Evolutionary conservation across 441 rosid species (phyloP).

Genomic region (Hura crepitans): DNA sequence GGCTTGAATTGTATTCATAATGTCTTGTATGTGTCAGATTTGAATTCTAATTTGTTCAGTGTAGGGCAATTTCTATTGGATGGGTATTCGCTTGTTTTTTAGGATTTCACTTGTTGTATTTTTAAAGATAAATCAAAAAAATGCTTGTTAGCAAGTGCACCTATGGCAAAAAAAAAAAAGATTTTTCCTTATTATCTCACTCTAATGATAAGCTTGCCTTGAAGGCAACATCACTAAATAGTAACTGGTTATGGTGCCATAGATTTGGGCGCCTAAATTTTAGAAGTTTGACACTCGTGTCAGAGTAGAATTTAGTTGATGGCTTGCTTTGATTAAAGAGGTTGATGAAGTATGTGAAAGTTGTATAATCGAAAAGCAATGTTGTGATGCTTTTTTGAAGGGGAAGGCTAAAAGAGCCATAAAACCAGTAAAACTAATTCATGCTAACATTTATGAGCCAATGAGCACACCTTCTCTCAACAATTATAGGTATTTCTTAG

Average conservation of each 20-base stretch:
- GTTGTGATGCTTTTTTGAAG: not conserved
- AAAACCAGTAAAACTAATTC: not conserved
- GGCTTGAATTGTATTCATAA: not conserved
- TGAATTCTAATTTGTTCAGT: not conserved
- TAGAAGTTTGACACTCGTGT: too few relatives aligned
- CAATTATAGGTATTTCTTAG: not conserved
- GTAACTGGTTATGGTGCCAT: not conserved
- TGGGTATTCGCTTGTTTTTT: not conserved
- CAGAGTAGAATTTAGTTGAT: too few relatives aligned
- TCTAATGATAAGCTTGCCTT: not conserved
- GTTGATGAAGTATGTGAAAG: not conserved
- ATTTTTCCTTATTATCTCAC: not conserved
- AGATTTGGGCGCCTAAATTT: not conserved
- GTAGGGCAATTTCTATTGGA: not conserved
- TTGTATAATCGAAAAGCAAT: not conserved
- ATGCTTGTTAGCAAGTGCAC: not conserved
- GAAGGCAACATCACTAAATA: not conserved
- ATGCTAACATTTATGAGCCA: not conserved
- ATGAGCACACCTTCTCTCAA: not conserved
- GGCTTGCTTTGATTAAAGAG: not conserved
- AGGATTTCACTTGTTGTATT: not conserved
- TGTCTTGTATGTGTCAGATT: not conserved
- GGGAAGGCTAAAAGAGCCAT: not conserved
- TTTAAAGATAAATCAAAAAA: not conserved
- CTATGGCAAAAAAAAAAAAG: not conserved